Evolutionary conservation across 805 yeast species (phyloP).

Genomic region (Wickerhamomyces alni): DNA sequence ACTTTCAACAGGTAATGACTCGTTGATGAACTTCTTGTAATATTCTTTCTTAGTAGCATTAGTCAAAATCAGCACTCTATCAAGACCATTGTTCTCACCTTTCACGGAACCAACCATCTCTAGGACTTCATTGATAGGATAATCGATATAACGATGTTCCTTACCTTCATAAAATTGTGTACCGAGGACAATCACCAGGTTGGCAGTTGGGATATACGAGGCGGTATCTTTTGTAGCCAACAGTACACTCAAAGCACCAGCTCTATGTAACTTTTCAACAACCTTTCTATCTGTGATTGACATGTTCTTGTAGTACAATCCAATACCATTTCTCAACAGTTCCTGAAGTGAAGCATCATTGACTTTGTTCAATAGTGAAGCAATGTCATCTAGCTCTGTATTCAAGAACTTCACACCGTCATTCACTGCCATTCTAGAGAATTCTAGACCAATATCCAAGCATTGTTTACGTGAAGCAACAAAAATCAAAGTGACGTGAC

Average conservation of each 20-base stretch:
- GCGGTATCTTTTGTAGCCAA: slow-evolving; percentile 58
- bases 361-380: slow-evolving; percentile 36
- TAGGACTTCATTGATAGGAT: slow-evolving; percentile 53
- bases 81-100: slow-evolving; percentile 24
- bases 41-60: slow-evolving; percentile 49
- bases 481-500: slow-evolving; percentile 42
- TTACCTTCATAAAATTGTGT: slow-evolving; percentile 68
- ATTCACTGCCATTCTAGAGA: slow-evolving; percentile 31
- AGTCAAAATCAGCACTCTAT: slow-evolving; percentile 52
- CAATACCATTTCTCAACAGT: slow-evolving; percentile 56
- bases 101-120: slow-evolving; percentile 56
- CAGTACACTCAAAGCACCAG: slow-evolving; percentile 49
- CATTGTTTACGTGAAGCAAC: slow-evolving; percentile 51
- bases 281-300: slow-evolving; percentile 41
- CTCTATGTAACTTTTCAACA: slow-evolving; percentile 45
- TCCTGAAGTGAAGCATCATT: slow-evolving; percentile 39
- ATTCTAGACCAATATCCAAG: slow-evolving; percentile 43
- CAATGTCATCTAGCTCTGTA: slow-evolving; percentile 32
- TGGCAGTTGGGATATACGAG: slow-evolving; percentile 42
- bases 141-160: slow-evolving; percentile 66
- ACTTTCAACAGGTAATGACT: slow-evolving; percentile 83
- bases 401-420: slow-evolving; percentile 35
- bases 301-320: slow-evolving; percentile 57
- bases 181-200: slow-evolving; percentile 57
- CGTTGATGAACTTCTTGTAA: slow-evolving; percentile 63